A percentile compares a stretch with the other conserved stretches of the same genome.
phyloP scores from a whole-genome alignment of 106 monocot species.

The Dioscorea alata region DNA sequence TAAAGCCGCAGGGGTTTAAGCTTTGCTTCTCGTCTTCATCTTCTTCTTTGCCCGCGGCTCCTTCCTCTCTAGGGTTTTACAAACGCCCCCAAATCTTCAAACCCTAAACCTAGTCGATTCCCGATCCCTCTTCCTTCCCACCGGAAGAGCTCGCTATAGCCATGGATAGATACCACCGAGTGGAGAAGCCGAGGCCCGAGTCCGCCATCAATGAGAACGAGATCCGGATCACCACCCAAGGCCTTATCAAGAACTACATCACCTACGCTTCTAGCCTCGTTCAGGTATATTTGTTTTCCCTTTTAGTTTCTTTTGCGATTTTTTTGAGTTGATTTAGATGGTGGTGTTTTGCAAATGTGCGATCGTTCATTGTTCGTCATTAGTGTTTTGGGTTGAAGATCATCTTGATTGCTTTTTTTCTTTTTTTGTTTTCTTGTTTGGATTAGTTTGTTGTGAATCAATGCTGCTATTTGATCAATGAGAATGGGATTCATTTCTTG shows the following conservation, averaged over 20 bases:
- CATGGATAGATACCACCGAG: slow-evolving; percentile 15
- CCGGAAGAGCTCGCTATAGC: not conserved
- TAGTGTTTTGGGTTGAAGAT: too few relatives aligned
- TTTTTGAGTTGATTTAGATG: too few relatives aligned
- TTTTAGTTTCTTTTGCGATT: too few relatives aligned
- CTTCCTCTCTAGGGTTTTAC: not conserved
- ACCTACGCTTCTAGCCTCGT: slow-evolving; percentile 16
- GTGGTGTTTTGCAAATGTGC: too few relatives aligned
- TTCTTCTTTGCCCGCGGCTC: not conserved
- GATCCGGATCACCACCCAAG: slow-evolving; percentile 12
- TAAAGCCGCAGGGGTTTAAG: too few relatives aligned
- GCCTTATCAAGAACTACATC: slow-evolving; percentile 9
- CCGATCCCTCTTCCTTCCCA: not conserved
- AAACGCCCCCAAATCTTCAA: not conserved
- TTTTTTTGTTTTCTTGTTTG: too few relatives aligned
- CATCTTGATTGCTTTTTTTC: too few relatives aligned
- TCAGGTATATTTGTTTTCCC: not conserved
- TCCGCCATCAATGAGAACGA: slow-evolving; percentile 14
- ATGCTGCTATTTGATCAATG: too few relatives aligned
- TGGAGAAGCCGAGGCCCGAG: slow-evolving; percentile 16
- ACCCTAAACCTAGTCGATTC: not conserved
- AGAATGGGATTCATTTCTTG: too few relatives aligned
- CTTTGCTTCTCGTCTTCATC: not conserved
- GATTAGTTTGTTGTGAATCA: too few relatives aligned
- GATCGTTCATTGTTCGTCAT: too few relatives aligned